A percentile compares a stretch with the other conserved stretches of the same genome.
These are phyloP conservation scores for Physcia stellaris DNA, from an alignment of 495 filamentous ascomycete species.

Conservation along the genomic window DNA sequence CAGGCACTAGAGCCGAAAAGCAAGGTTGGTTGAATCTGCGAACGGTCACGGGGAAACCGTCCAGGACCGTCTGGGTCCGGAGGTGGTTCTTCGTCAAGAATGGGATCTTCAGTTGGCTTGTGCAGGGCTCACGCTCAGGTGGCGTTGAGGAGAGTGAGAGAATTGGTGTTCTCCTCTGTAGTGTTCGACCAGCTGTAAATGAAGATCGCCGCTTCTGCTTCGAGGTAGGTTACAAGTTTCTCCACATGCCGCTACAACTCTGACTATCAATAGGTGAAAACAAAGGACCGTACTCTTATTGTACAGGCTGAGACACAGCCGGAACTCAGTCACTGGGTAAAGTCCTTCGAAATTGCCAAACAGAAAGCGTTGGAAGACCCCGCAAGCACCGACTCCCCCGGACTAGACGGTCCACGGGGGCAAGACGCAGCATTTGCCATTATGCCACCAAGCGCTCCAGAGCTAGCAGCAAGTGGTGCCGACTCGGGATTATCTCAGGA, in stretches of 20 bases:
- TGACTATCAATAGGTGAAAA: too few relatives aligned
- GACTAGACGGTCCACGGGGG: constrained; percentile 37
- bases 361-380: constrained; percentile 74
- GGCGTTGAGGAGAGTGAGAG: constrained; percentile 92
- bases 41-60: constrained; percentile 74
- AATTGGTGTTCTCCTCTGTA: constrained; percentile 89
- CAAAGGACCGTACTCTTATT: constrained; percentile 79
- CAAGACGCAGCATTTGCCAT: constrained; percentile 85
- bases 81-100: constrained; percentile 93
- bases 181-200: constrained; percentile 74
- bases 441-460: constrained; percentile 71
- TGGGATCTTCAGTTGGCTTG: constrained; percentile 90
- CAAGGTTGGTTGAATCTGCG: constrained; percentile 89
- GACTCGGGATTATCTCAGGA: constrained; percentile 50
- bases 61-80: constrained; percentile 71
- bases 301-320: constrained; percentile 86
- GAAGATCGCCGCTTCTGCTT: constrained; percentile 96
- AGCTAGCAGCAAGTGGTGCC: constrained; percentile 66
- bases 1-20: constrained; percentile 46
- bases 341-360: constrained; percentile 85
- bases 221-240: too few relatives aligned
- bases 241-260: too few relatives aligned
- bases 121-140: constrained; percentile 69
- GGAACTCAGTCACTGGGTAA: constrained; percentile 83
- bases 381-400: constrained; percentile 46